Evolutionary conservation across 208 protist species (phyloP).

Genomic region (Angomonas desouzai): DNA sequence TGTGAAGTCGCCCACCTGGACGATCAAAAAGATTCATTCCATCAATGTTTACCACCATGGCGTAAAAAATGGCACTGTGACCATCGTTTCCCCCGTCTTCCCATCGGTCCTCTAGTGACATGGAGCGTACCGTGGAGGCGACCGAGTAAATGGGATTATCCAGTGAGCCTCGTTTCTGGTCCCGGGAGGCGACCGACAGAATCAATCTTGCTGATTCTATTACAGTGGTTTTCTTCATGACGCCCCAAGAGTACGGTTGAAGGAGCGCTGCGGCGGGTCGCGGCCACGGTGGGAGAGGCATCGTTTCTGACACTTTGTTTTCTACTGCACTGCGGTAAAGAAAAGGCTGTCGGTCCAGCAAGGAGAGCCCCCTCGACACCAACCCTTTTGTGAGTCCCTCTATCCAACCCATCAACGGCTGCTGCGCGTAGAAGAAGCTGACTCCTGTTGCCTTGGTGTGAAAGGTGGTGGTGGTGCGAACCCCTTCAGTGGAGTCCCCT

Average conservation of each 20-base stretch:
- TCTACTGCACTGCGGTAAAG: constrained; percentile 6
- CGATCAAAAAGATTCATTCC: background rate
- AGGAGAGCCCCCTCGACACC: constrained; percentile 17
- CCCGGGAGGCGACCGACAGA: background rate
- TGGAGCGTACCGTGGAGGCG: background rate
- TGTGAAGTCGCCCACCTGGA: background rate
- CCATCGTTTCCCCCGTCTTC: background rate
- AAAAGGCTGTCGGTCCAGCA: constrained; percentile 16
- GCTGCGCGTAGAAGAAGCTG: constrained; percentile 23
- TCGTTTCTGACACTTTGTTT: background rate
- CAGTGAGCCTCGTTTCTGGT: background rate
- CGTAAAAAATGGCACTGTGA: background rate
- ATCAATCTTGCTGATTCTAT: background rate
- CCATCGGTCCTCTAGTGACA: background rate
- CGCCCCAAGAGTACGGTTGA: constrained; percentile 12
- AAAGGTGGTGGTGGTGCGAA: constrained; percentile 27
- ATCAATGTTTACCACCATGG: background rate
- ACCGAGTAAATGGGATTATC: background rate
- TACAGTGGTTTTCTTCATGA: constrained; percentile 19
- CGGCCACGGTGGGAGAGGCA: constrained; percentile 14
- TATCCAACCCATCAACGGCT: constrained; percentile 24
- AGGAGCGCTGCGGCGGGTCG: background rate
- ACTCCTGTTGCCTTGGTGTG: constrained; percentile 8
- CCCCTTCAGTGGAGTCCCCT: constrained; percentile 11
- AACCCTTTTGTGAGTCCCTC: constrained; percentile 33